Evolutionary conservation across 2,329 filamentous ascomycete species (phyloP).

Genomic region (Pochonia chlamydosporia): DNA sequence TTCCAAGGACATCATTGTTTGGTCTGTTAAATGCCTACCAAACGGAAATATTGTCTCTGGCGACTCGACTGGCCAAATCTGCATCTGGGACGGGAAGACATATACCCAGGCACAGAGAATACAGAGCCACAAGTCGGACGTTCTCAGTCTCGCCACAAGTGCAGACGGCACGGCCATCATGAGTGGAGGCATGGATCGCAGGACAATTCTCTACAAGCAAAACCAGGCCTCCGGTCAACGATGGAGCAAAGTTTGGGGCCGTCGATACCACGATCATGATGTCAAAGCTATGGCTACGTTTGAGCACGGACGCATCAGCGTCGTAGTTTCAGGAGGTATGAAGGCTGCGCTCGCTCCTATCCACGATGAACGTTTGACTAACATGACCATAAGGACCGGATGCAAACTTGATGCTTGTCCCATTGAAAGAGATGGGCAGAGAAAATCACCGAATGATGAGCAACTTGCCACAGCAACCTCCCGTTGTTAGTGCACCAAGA

Average conservation of each 20-base stretch:
- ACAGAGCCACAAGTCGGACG: slow-evolving; percentile 81
- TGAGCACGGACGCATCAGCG: slow-evolving; percentile 75
- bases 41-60: slow-evolving; percentile 90
- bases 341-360: slow-evolving; percentile 3
- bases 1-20: slow-evolving; percentile 81
- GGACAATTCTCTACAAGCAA: slow-evolving; percentile 76
- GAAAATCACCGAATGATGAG: slow-evolving; percentile 79
- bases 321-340: slow-evolving; percentile 85
- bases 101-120: slow-evolving; percentile 84
- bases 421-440: slow-evolving; percentile 65
- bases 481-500: slow-evolving; percentile 65
- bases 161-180: slow-evolving; percentile 75
- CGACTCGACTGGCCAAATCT: slow-evolving; percentile 88
- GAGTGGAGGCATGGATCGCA: slow-evolving; percentile 86
- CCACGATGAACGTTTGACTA: slow-evolving; percentile 4
- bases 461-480: slow-evolving; percentile 74
- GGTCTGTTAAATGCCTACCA: slow-evolving; percentile 84
- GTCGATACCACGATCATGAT: slow-evolving; percentile 86
- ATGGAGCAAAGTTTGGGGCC: slow-evolving; percentile 83
- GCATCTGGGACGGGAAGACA: slow-evolving; percentile 90
- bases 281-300: slow-evolving; percentile 92
- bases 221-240: slow-evolving; percentile 52
- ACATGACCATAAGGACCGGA: slow-evolving; percentile 61
- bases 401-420: slow-evolving; percentile 74
- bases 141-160: slow-evolving; percentile 80